Conservation (phyloP, 225 moss, liverwort and hornwort genomes). For the Ulota crispa region DNA sequence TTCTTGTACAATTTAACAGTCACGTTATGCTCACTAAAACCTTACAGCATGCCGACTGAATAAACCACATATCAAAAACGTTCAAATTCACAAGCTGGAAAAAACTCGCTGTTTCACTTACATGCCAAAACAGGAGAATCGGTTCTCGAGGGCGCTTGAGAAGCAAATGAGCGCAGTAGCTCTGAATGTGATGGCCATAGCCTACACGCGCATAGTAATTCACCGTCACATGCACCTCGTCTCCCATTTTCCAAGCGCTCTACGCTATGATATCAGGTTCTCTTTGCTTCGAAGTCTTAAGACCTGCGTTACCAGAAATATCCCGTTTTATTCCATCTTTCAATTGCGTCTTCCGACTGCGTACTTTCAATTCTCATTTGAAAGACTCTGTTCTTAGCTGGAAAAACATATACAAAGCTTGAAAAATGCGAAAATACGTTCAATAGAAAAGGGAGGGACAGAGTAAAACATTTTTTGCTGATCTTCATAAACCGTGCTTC, state of each 20-base stretch:
- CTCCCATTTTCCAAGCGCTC: constrained; percentile 44
- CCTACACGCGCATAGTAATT: constrained; percentile 71
- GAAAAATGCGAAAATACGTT: neutral
- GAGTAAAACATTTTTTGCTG: neutral
- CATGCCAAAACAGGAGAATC: constrained; percentile 75
- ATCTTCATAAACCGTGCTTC: too few relatives aligned
- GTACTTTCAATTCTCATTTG: neutral
- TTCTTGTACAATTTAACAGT: neutral
- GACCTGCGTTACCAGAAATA: neutral
- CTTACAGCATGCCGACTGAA: neutral
- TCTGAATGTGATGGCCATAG: constrained; percentile 77
- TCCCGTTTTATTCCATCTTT: neutral
- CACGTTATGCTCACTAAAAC: neutral
- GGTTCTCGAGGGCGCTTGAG: constrained; percentile 60
- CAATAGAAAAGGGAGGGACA: neutral
- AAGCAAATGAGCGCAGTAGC: constrained; percentile 61
- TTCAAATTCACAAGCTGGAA: neutral
- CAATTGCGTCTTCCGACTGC: neutral
- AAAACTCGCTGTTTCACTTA: constrained; percentile 27
- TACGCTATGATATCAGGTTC: neutral
- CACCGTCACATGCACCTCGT: constrained; percentile 60
- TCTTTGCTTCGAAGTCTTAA: neutral
- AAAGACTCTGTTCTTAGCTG: neutral
- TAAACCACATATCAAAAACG: neutral
- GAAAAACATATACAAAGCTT: neutral